These are phyloP conservation scores for Camillea tinctor DNA, from an alignment of 2,329 filamentous ascomycete genomes.

Conservation along the genomic window DNA sequence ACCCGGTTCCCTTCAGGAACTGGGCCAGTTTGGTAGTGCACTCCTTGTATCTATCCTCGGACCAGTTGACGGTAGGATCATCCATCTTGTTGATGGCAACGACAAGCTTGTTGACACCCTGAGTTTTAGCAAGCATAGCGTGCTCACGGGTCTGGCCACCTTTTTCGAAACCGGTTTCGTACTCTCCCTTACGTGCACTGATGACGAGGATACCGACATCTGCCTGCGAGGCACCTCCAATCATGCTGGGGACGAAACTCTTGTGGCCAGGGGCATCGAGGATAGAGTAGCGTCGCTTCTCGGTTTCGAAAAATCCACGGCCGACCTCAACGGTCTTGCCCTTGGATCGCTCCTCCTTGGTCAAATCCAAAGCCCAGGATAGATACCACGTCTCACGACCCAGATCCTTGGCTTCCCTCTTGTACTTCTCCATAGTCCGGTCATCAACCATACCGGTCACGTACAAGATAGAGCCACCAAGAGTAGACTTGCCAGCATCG, in stretches of 20 bases:
- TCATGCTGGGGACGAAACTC: slow-evolving; percentile 98
- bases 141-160: slow-evolving; percentile 97
- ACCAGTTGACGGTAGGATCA: slow-evolving; percentile 94
- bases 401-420: slow-evolving; percentile 91
- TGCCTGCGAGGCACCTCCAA: slow-evolving; percentile 89
- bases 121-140: slow-evolving; percentile 95
- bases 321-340: slow-evolving; percentile 98
- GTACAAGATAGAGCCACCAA: slow-evolving; percentile 91
- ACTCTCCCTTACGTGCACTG: slow-evolving; percentile 94
- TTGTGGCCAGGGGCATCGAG: slow-evolving; percentile 97
- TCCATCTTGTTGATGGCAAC: slow-evolving; percentile 99
- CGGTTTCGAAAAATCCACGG: slow-evolving; percentile 92
- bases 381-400: slow-evolving; percentile 98
- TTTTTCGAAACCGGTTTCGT: slow-evolving; percentile 95
- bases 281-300: slow-evolving; percentile 94
- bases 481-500: slow-evolving; percentile 94
- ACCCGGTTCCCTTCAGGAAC: slow-evolving; percentile 90
- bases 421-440: slow-evolving; percentile 97
- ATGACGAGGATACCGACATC: slow-evolving; percentile 96
- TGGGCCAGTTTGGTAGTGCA: slow-evolving; percentile 83
- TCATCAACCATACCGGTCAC: slow-evolving; percentile 99
- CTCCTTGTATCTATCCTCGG: slow-evolving; percentile 86
- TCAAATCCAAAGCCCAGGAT: slow-evolving; percentile 96
- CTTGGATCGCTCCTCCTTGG: slow-evolving; percentile 92
- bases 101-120: slow-evolving; percentile 94